Percentiles rank a stretch among this genome's conserved stretches.
Evolutionary conservation across 495 filamentous ascomycete species (phyloP).

Genomic region (Penicillium pulvis): DNA sequence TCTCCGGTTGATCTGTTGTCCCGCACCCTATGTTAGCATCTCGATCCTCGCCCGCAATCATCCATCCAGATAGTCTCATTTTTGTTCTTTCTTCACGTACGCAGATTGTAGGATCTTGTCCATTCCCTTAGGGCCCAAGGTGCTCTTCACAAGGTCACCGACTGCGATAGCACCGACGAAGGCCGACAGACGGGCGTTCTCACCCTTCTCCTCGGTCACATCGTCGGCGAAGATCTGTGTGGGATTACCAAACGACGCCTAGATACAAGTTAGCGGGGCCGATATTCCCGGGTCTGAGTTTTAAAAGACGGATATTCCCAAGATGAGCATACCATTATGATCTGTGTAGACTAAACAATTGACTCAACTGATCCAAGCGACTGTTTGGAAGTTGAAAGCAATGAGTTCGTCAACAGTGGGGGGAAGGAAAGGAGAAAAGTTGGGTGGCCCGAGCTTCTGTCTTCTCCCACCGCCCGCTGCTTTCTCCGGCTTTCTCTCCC

Average conservation of each 20-base stretch:
- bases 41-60: conserved; percentile 8
- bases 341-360: conserved; percentile 28
- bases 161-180: conserved; percentile 98
- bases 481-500: conserved; percentile 14
- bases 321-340: conserved; percentile 38
- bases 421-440: conserved; percentile 42
- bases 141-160: conserved; percentile 95
- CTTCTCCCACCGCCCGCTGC: conserved; percentile 36
- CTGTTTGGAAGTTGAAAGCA: conserved; percentile 21
- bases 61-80: conserved; percentile 8
- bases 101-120: conserved; percentile 99
- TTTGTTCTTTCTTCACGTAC: conserved; percentile 51
- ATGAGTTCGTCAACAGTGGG: conserved; percentile 33
- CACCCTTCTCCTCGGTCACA: conserved; percentile 96
- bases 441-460: conserved; percentile 45
- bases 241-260: conserved; percentile 70
- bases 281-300: neutral
- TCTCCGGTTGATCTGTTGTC: conserved; percentile 81
- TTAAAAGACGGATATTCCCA: neutral
- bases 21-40: conserved; percentile 16
- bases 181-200: conserved; percentile 96
- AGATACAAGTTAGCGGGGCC: conserved; percentile 8
- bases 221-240: conserved; percentile 99
- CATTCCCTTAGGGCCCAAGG: conserved; percentile 97
- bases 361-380: conserved; percentile 25